A percentile compares a stretch with the other conserved stretches of the same genome.
Conservation (phyloP, 1,139 yeast genomes). For the Komagataea norvegica region DNA sequence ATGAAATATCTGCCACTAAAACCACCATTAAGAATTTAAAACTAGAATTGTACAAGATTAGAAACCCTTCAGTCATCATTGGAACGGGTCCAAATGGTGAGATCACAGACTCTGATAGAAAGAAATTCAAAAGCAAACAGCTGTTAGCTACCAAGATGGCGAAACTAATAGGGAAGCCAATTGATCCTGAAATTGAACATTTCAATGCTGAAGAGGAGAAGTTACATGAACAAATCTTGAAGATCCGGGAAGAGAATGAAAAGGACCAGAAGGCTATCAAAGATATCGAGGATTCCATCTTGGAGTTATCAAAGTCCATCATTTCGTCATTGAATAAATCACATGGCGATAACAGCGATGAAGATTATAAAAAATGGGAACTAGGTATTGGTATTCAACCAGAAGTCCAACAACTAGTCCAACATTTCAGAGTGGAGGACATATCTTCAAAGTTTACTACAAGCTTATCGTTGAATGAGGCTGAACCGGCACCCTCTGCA, state of each 20-base stretch:
- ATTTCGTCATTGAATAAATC: constrained; percentile 38
- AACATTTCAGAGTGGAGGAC: constrained; percentile 38
- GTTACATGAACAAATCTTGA: constrained; percentile 50
- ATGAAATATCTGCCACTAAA: constrained; percentile 58
- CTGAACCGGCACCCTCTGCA: constrained; percentile 5
- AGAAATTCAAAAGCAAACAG: constrained; percentile 75
- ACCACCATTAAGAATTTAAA: constrained; percentile 65
- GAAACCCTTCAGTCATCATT: constrained; percentile 60
- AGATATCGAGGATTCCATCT: constrained; percentile 73
- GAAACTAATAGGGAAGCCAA: constrained; percentile 74
- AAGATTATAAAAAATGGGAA: constrained; percentile 64
- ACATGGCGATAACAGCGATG: constrained; percentile 42
- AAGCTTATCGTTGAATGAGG: constrained; percentile 5
- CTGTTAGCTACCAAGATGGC: constrained; percentile 83
- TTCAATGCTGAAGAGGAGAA: constrained; percentile 52
- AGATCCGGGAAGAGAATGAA: constrained; percentile 51
- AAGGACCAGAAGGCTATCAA: constrained; percentile 54
- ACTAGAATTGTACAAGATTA: constrained; percentile 57
- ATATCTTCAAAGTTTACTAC: constrained; percentile 11
- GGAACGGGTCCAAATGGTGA: constrained; percentile 88
- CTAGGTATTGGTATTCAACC: constrained; percentile 75
- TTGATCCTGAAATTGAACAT: constrained; percentile 42
- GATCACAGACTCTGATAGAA: constrained; percentile 74
- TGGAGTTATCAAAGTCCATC: constrained; percentile 64
- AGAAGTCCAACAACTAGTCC: constrained; percentile 61